Conservation (phyloP, 345 rosid genomes). For the Populus pruinosa region DNA sequence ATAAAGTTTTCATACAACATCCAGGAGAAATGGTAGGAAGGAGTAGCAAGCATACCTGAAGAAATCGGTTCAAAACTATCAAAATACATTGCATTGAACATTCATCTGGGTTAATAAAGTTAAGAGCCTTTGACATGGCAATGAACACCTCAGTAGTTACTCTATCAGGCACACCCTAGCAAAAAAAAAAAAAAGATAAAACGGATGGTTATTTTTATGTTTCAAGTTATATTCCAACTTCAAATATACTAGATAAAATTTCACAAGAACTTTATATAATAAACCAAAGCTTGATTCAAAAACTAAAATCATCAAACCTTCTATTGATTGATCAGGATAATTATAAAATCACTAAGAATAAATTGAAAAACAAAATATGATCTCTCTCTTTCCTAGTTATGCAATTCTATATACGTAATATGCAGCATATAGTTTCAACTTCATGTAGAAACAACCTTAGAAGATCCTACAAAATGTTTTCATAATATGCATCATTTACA, state of each 20-base stretch:
- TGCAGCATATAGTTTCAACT: neutral
- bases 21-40: neutral
- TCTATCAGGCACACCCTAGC: conserved; percentile 85
- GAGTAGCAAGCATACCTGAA: conserved; percentile 56
- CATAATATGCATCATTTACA: neutral
- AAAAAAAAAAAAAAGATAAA: conserved; percentile 14
- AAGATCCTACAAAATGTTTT: neutral
- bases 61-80: conserved; percentile 91
- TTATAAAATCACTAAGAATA: neutral
- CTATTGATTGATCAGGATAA: neutral
- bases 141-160: conserved; percentile 92
- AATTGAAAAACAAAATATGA: neutral
- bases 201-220: neutral
- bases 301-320: neutral
- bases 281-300: neutral
- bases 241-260: neutral
- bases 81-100: conserved; percentile 92
- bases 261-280: neutral
- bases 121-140: conserved; percentile 96
- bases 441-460: too few relatives aligned
- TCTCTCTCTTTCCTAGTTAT: neutral
- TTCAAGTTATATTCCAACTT: neutral
- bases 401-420: neutral
- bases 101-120: conserved; percentile 91
- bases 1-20: neutral